Evolutionary conservation across 148 eudicot species (phyloP), one percentile per base, ranked within the genome.

Genomic region (Cornus kousa): DNA sequence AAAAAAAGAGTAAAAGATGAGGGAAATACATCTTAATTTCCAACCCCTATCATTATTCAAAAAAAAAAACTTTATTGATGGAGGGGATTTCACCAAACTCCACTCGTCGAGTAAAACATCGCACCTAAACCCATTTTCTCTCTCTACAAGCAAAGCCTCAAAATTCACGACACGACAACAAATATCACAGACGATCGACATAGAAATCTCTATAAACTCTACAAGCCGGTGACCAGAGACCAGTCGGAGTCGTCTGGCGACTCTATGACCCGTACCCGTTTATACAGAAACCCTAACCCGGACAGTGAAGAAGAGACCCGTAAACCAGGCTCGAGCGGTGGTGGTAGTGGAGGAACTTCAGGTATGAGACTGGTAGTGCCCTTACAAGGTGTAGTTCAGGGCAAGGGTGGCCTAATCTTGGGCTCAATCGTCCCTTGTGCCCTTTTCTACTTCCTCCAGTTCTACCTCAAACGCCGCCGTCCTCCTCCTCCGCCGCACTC

Each of bases 401-500:
- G 98, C n/a, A 77, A 92, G 12, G 98, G 98, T 23, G 97, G 98
- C 19, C 67, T 92, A 4, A 77, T 94, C 23, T 68, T 94, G 3
- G 98, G 97, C 11, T 90, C 97, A 1, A 74, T 94, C 2, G 91
- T 94, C 74, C 94, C 98, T 17, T 94, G 98, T 65, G 90, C 95
- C 22, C 88, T 94, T 13, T 88, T 88, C 87, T 94, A 92, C 82
- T 94, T 92, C 82, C 91, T 91, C 67, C 98, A 94, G 16, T 87
- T 92, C 64, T 87, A 94, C 86, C 87, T 89, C 75, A 94, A 91
- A 67, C 88, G 88, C 35, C 84, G 78, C 81, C 91, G 88, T 28
- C 69, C 84, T 0, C 69, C 84, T 0, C 69, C 84, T 1, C 31
- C 86, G 31, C 67, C 87, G 11, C 76, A 82, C 5, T 62, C 84